Evolutionary conservation across 306 rosid genomes (phyloP), one percentile per base, ranked within the genome.

Genomic region (Cucurbita pepo): DNA sequence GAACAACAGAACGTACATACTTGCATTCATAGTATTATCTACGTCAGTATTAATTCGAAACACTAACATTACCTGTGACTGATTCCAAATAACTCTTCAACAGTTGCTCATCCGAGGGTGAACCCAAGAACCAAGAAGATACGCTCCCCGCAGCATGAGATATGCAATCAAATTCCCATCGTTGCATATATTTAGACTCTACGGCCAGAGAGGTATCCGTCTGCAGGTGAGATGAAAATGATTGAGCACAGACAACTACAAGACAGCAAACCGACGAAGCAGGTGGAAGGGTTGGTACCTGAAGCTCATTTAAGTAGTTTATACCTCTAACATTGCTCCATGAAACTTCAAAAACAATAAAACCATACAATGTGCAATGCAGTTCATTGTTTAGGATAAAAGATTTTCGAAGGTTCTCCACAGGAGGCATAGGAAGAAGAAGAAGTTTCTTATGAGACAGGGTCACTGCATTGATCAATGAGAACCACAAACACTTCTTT

Each of bases 161-260:
- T 67, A 95, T 91, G 86, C 84, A 85, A 76, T 91, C 97, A 67
- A 89, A 95, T 85, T 95, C 99, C 99, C 99, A 91, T 83, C 99
- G 88, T 82, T 70, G 82, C 99, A 91, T 95, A 56, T 64, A 74
- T 79, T 84, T 91, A 71, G 88, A 79, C 89, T 95, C 99, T 59
- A 87, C 69, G 48, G 92, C 95, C 82, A 95, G 79, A 18, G 92
- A 89, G 6, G 99, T 89, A 77, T 95, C 97, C 56, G 96, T 89
- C 99, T 95, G 89, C 78, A 85, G 75, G 74, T 15, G 25, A 80
- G 73, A 75, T 52, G 19, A 66, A 71, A 76, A 63, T 65, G 14
- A 47, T 70, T 50, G 65, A 55, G 74, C 52, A 69, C 71, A 47
- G 67, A 43, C 41, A 51, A 44, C 77, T 52, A 70, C 76, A 72